Conservation (phyloP, 2,329 filamentous ascomycete genomes). For the Epichloe coenophiala region DNA sequence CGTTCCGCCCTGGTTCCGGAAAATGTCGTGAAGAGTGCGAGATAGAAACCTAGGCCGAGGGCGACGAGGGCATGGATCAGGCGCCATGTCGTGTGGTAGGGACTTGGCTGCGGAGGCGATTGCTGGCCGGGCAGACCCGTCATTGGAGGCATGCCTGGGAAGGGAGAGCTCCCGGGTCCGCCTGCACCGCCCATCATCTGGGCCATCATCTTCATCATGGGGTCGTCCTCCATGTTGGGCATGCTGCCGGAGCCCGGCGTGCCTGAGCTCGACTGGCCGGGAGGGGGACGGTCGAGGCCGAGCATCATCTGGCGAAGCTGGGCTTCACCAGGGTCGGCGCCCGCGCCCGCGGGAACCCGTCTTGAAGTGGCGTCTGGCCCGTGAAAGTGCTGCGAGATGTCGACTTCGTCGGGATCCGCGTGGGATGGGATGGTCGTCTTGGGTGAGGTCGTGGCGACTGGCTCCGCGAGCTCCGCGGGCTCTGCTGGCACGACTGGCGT, state of each 20-base stretch:
- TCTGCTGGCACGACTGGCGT: background rate
- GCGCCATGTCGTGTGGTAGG: slow-evolving; percentile 47
- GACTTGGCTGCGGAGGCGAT: slow-evolving; percentile 18
- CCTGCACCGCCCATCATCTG: slow-evolving; percentile 48
- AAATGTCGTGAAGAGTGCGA: slow-evolving; percentile 55
- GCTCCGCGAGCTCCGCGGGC: background rate
- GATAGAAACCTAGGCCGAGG: slow-evolving; percentile 55
- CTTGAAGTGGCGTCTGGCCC: slow-evolving; percentile 29
- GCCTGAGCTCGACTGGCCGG: slow-evolving; percentile 12
- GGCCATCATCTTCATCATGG: slow-evolving; percentile 54
- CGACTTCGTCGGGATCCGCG: slow-evolving; percentile 61
- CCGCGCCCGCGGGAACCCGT: slow-evolving; percentile 7
- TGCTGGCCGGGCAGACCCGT: slow-evolving; percentile 26
- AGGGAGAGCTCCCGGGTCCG: slow-evolving; percentile 19
- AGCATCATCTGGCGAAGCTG: slow-evolving; percentile 53
- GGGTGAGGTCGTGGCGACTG: background rate
- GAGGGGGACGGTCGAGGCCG: slow-evolving; percentile 29
- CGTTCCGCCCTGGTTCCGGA: slow-evolving; percentile 51
- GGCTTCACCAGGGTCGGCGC: slow-evolving; percentile 33
- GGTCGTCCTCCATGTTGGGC: slow-evolving; percentile 17
- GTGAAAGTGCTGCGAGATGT: slow-evolving; percentile 66
- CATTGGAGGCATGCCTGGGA: slow-evolving; percentile 28
- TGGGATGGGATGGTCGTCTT: slow-evolving; percentile 9
- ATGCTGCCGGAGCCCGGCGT: slow-evolving; percentile 10
- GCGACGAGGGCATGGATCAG: slow-evolving; percentile 62